Percentiles rank a stretch among this genome's conserved stretches.
phyloP scores from a whole-genome alignment of 352 stramenopile species.

The Globisporangium lucens region DNA sequence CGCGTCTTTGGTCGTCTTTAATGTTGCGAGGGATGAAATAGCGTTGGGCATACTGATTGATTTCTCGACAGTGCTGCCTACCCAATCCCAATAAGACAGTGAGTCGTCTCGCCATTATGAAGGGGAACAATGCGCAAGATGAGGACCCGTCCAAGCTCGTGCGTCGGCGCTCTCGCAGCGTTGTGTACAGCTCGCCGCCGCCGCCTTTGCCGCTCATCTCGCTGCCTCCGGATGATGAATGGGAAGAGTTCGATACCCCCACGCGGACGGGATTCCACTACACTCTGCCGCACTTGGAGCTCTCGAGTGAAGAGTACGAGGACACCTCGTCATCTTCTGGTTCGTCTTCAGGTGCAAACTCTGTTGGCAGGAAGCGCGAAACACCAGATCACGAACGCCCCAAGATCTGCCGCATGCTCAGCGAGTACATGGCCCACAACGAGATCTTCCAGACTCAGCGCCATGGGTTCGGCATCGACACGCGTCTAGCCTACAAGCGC shows the following conservation, averaged over 20 bases:
- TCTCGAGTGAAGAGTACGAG: constrained; percentile 33
- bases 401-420: constrained; percentile 39
- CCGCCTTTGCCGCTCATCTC: constrained; percentile 65
- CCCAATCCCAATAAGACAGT: background rate
- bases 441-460: constrained; percentile 54
- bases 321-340: constrained; percentile 15
- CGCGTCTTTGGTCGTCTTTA: background rate
- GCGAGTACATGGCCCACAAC: constrained; percentile 74
- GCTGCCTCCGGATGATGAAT: constrained; percentile 59
- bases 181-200: constrained; percentile 33
- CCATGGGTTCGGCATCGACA: constrained; percentile 59
- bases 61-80: background rate
- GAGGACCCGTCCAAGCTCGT: constrained; percentile 19
- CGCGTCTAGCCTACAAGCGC: constrained; percentile 63
- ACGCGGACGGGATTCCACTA: constrained; percentile 63
- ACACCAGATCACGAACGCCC: constrained; percentile 21
- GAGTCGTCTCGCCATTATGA: background rate
- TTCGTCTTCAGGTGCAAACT: constrained; percentile 2
- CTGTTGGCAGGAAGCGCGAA: constrained; percentile 8
- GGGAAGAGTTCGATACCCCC: constrained; percentile 60
- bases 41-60: background rate
- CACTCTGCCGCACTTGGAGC: constrained; percentile 38
- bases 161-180: constrained; percentile 43
- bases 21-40: background rate
- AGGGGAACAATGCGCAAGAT: background rate